Conservation (phyloP, 768 basidiomycete species). For the Mycena albidolilacea region DNA sequence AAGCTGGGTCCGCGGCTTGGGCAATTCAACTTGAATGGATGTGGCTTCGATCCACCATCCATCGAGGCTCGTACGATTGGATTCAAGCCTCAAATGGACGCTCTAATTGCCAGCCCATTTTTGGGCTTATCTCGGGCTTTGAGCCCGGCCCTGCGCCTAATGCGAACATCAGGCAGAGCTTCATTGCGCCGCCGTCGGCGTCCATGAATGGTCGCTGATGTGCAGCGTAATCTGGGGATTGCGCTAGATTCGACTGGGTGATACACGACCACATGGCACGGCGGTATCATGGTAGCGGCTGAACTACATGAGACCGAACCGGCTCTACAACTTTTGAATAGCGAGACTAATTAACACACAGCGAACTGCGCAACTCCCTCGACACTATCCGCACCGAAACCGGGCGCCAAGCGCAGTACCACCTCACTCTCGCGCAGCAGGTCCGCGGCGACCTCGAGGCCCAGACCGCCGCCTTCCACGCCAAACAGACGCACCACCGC, state of each 20-base stretch:
- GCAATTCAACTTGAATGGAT: background rate
- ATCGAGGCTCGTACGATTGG: background rate
- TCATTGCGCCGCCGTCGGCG: slow-evolving; percentile 56
- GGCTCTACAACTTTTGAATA: background rate
- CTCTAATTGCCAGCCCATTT: background rate
- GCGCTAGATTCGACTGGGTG: slow-evolving; percentile 84
- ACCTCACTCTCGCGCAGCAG: slow-evolving; percentile 81
- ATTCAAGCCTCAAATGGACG: background rate
- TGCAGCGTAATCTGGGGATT: slow-evolving; percentile 81
- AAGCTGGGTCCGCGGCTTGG: background rate
- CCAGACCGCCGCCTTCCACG: slow-evolving; percentile 70
- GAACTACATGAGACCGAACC: slow-evolving; percentile 52
- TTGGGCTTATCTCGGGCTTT: background rate
- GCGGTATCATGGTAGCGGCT: slow-evolving; percentile 58
- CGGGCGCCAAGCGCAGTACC: slow-evolving; percentile 82
- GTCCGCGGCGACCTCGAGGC: slow-evolving; percentile 84
- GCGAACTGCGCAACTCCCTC: slow-evolving; percentile 86
- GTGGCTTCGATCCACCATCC: background rate
- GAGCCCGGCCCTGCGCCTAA: slow-evolving; percentile 66
- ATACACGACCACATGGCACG: slow-evolving; percentile 85
- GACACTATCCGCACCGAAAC: slow-evolving; percentile 89
- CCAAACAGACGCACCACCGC: slow-evolving; percentile 73
- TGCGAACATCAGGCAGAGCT: slow-evolving; percentile 48
- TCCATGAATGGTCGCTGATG: slow-evolving; percentile 54
- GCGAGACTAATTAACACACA: slow-evolving; percentile 51